These are phyloP conservation scores for Alternaria metachromatica DNA, from an alignment of 2,329 filamentous ascomycete genomes.

Conservation along the genomic window DNA sequence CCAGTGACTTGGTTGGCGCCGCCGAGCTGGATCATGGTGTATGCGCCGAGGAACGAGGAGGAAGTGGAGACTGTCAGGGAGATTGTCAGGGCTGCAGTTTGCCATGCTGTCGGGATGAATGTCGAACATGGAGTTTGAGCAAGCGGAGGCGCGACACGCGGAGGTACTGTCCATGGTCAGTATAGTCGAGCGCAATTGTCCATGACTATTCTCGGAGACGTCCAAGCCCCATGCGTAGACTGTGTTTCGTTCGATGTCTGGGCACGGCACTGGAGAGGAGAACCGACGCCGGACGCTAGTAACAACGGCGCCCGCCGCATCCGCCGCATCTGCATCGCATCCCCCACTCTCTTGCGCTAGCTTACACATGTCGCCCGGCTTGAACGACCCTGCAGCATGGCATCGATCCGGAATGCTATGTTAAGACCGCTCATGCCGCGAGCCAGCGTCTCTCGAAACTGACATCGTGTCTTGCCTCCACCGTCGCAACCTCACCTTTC, in stretches of 20 bases:
- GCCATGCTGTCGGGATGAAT: conserved; percentile 59
- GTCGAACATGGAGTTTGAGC: conserved; percentile 3
- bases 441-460: not conserved
- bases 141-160: not conserved
- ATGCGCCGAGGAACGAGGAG: conserved; percentile 73
- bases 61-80: conserved; percentile 72
- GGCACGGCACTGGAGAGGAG: conserved; percentile 18
- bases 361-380: not conserved
- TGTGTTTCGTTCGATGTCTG: not conserved
- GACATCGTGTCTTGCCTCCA: not conserved
- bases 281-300: conserved; percentile 19
- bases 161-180: not conserved
- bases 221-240: not conserved
- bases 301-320: conserved; percentile 10
- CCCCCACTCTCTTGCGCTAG: not conserved
- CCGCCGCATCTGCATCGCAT: conserved; percentile 8
- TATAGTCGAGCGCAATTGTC: not conserved
- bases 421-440: not conserved
- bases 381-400: not conserved
- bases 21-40: conserved; percentile 67
- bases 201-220: not conserved
- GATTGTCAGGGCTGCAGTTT: conserved; percentile 77
- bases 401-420: not conserved
- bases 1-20: conserved; percentile 48
- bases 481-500: not conserved